These are phyloP conservation scores for Huntiella moniliformis DNA, from an alignment of 2,329 filamentous ascomycete species.

Conservation along the genomic window DNA sequence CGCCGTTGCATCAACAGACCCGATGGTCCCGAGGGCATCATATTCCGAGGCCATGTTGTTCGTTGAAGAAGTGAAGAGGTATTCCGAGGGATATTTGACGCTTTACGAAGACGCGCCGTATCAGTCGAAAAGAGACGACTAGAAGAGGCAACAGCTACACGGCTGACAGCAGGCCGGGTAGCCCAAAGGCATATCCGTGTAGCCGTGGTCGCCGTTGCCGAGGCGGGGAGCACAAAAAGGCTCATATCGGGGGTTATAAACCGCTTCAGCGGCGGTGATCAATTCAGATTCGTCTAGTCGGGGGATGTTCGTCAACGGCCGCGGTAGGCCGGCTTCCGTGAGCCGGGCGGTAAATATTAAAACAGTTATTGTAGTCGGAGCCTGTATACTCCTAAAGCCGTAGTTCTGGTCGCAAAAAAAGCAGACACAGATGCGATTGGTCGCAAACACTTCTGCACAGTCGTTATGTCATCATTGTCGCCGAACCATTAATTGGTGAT, in stretches of 20 bases:
- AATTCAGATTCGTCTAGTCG: no score
- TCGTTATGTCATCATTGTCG: no score
- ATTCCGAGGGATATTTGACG: slow-evolving; percentile 2
- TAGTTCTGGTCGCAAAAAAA: no score
- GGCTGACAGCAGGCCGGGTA: slow-evolving; percentile 2
- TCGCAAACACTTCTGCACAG: no score
- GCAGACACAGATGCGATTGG: no score
- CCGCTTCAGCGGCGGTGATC: background rate
- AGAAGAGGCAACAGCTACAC: background rate
- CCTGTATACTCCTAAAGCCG: no score
- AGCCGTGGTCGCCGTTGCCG: slow-evolving; percentile 4
- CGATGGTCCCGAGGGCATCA: background rate
- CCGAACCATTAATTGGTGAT: no score
- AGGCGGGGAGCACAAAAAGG: slow-evolving; percentile 11
- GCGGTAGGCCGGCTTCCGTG: slow-evolving; percentile 1
- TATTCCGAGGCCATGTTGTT: slow-evolving; percentile 9
- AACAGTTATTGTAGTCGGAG: no score
- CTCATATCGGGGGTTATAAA: slow-evolving; percentile 2
- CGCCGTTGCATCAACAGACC: slow-evolving; percentile 2
- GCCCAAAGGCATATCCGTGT: slow-evolving; percentile 7
- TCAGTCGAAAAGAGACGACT: slow-evolving; percentile 7
- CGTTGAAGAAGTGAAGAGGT: slow-evolving; percentile 4
- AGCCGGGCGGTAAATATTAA: background rate
- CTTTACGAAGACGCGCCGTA: background rate
- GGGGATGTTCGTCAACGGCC: slow-evolving; percentile 2